Evolutionary conservation across 2,329 filamentous ascomycete species (phyloP), one percentile per base, ranked within the genome.

Genomic region (Coniella lustricola): DNA sequence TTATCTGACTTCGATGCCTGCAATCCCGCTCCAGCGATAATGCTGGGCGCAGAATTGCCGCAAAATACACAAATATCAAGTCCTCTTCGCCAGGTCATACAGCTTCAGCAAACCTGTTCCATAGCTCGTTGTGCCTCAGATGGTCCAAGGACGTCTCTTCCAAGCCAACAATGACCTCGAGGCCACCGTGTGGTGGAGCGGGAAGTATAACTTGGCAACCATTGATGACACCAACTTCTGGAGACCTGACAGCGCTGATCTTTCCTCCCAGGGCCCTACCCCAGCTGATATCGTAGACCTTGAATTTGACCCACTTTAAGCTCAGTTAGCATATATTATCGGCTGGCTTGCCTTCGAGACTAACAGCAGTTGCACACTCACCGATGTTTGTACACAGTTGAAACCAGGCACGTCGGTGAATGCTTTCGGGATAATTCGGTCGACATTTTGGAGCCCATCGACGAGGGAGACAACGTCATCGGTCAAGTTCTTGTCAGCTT

Each of bases 321-420:
- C 8, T 31, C n/a, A 45, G 20, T 37, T 13, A 45, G 43, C 43
- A 17, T 16, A n/a, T 1, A 8, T 36, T 16, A 16, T 36, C 34
- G 9, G 9, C 14, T n/a, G 3, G n/a, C 12, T 33, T 9, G 10
- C 14, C 34, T 17, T 20, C 8, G n/a, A 5, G 8, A 35, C 10
- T 7, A 13, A 14, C 18, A 20, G 4, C 13, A n/a, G n/a, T n/a
- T n/a, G n/a, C n/a, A n/a, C n/a, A 37, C 44, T 34, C 14, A 38
- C 44, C 25, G 61, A 64, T 14, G 60, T 64, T 50, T 61, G 58
- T 13, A 62, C 56, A 36, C 60, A 63, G 51, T 66, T 62, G 46
- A 49, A 57, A 22, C 64, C 63, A 3, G 64, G 63, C 10, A 65
- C 58, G 48, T 67, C 64, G 10, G 64, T 42, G 40, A 66, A 66